Conservation (phyloP, 192 early-diverging fungal genomes). For the Mortierella antarctica region DNA sequence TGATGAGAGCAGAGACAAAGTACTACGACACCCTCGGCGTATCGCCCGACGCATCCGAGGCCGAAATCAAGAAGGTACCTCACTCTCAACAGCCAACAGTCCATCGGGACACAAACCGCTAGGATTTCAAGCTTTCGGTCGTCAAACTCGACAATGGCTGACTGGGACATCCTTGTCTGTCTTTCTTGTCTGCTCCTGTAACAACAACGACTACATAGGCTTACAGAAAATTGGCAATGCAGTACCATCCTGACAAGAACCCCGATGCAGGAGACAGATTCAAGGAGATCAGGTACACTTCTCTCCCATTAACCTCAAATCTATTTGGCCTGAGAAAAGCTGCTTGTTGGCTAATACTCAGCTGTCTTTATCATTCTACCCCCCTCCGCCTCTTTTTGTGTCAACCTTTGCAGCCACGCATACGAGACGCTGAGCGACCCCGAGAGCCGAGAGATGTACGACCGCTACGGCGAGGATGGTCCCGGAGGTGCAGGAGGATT, state of each 20-base stretch:
- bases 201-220: constrained; percentile 44
- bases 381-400: neutral
- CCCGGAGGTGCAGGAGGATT: constrained; percentile 72
- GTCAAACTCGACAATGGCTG: neutral
- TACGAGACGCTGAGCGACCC: constrained; percentile 89
- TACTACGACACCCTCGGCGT: constrained; percentile 82
- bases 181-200: neutral
- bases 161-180: neutral
- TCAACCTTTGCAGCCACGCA: constrained; percentile 68
- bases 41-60: constrained; percentile 47
- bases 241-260: constrained; percentile 89
- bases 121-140: neutral
- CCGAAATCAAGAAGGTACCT: constrained; percentile 61
- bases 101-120: neutral
- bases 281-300: constrained; percentile 79
- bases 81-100: neutral
- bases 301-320: neutral
- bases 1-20: constrained; percentile 49
- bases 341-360: neutral
- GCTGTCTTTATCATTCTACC: neutral
- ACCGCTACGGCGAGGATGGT: constrained; percentile 92
- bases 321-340: neutral
- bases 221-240: constrained; percentile 71
- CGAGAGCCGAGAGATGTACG: constrained; percentile 87
- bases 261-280: constrained; percentile 79